Conservation (phyloP, 2,329 filamentous ascomycete genomes). For the Pseudogymnoascus sp. region DNA sequence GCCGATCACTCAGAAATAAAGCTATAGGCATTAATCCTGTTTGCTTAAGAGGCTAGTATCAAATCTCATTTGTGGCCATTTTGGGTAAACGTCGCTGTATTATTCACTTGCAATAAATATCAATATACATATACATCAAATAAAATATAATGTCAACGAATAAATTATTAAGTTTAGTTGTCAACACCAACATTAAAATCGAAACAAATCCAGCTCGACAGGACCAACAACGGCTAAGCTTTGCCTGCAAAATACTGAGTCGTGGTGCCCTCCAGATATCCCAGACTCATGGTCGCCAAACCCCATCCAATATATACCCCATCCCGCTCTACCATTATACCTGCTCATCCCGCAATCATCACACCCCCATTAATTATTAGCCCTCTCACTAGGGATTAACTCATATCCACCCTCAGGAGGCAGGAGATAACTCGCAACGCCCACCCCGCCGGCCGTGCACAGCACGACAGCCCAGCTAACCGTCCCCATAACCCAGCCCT, state of each 20-base stretch:
- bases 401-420: conserved; percentile 83
- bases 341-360: not conserved
- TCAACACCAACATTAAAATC: not conserved
- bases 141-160: not conserved
- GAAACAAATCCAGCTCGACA: not conserved
- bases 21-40: not conserved
- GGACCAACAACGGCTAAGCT: not conserved
- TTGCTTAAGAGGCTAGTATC: not conserved
- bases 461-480: conserved; percentile 46
- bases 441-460: conserved; percentile 48
- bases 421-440: conserved; percentile 58
- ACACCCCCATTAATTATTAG: not conserved
- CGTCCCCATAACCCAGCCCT: conserved; percentile 65
- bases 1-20: not conserved
- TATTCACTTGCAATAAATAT: not conserved
- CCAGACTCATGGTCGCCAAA: not conserved
- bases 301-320: not conserved
- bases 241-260: not conserved
- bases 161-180: not conserved
- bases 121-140: too few species aligned
- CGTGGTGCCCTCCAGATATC: not conserved
- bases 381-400: conserved; percentile 45
- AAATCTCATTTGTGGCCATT: not conserved
- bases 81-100: not conserved
- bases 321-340: not conserved